These are phyloP conservation scores for Wickerhamomyces chaumierensis DNA, from an alignment of 805 yeast genomes.

Conservation along the genomic window DNA sequence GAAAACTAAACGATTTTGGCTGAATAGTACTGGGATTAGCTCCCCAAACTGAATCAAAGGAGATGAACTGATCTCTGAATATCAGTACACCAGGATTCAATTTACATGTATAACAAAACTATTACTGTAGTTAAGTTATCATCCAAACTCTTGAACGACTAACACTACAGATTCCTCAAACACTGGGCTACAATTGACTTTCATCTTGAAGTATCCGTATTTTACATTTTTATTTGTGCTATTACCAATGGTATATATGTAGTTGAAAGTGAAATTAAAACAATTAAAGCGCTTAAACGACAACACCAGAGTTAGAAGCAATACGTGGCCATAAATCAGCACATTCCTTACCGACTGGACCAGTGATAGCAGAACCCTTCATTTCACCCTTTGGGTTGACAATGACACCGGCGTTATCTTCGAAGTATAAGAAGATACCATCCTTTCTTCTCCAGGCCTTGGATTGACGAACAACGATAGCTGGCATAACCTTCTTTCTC, in stretches of 20 bases:
- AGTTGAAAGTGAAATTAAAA: constrained; percentile 19
- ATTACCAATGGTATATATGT: constrained; percentile 13
- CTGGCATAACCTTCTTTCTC: constrained; percentile 99
- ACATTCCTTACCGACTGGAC: constrained; percentile 99
- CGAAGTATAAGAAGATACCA: constrained; percentile 98
- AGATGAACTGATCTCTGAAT: too few relatives aligned
- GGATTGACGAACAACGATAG: constrained; percentile 97
- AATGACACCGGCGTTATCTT: constrained; percentile 99
- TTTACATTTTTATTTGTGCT: constrained; percentile 12
- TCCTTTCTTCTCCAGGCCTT: constrained; percentile 99
- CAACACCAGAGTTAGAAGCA: constrained; percentile 99
- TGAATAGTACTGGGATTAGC: too few relatives aligned
- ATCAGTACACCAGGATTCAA: too few relatives aligned
- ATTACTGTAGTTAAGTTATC: too few relatives aligned
- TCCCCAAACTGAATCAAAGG: too few relatives aligned
- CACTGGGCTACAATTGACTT: background rate
- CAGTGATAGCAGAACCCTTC: constrained; percentile 99
- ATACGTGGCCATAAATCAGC: constrained; percentile 99
- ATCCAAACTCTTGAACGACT: too few relatives aligned
- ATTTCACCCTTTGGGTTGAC: constrained; percentile 99
- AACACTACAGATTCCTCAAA: background rate
- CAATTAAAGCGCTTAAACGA: constrained; percentile 54
- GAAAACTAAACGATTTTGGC: too few relatives aligned
- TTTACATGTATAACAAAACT: too few relatives aligned
- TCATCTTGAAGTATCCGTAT: constrained; percentile 8